A percentile compares a stretch with the other conserved stretches of the same genome.
Conservation (phyloP, 1,139 yeast genomes). For the Protomyces arabidopsidicola region DNA sequence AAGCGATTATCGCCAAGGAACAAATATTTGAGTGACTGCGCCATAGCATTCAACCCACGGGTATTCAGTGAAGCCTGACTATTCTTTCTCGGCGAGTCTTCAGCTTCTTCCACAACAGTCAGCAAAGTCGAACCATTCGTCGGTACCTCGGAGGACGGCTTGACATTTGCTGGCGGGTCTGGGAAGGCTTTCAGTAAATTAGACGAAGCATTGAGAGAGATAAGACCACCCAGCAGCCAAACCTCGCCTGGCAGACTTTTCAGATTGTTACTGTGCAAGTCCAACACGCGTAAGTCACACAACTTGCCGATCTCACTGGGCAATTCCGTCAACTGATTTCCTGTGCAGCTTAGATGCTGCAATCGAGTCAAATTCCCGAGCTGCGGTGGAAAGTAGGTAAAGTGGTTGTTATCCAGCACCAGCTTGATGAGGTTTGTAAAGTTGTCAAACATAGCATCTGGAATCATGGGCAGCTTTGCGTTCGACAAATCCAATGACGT, state of each 20-base stretch:
- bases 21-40: constrained; percentile 51
- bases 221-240: constrained; percentile 59
- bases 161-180: constrained; percentile 38
- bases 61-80: constrained; percentile 5
- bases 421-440: constrained; percentile 68
- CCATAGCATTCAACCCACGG: constrained; percentile 33
- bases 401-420: constrained; percentile 74
- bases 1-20: constrained; percentile 79
- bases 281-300: constrained; percentile 60
- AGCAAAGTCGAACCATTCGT: constrained; percentile 1
- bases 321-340: constrained; percentile 69
- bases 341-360: constrained; percentile 62
- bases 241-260: constrained; percentile 63
- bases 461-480: constrained; percentile 73
- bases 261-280: constrained; percentile 80
- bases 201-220: constrained; percentile 68
- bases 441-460: constrained; percentile 57
- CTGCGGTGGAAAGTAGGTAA: constrained; percentile 69
- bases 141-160: background rate
- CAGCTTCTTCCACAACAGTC: constrained; percentile 10
- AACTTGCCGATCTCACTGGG: constrained; percentile 66
- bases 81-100: background rate
- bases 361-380: constrained; percentile 58
- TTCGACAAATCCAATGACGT: constrained; percentile 72
- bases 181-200: constrained; percentile 69